These are phyloP conservation scores for Fusarium sp. DNA, from an alignment of 2,329 filamentous ascomycete genomes.

Conservation along the genomic window DNA sequence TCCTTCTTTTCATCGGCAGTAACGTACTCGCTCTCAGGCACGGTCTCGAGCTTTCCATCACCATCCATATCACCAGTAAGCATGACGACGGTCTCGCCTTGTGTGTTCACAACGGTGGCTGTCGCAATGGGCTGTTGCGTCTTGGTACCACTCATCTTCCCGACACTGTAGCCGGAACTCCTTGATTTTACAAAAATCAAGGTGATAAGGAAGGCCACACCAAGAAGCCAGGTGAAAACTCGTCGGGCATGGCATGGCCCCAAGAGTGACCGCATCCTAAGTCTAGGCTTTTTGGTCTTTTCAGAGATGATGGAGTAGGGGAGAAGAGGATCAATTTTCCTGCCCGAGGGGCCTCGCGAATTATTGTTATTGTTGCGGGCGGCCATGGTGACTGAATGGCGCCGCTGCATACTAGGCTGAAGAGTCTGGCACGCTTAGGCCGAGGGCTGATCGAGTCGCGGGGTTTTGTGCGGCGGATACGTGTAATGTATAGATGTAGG, in stretches of 20 bases:
- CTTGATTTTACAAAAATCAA: constrained; percentile 54
- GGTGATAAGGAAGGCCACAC: constrained; percentile 55
- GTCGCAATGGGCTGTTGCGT: constrained; percentile 42
- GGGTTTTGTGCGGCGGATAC: constrained; percentile 9
- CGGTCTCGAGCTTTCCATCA: constrained; percentile 43
- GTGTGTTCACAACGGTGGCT: constrained; percentile 43
- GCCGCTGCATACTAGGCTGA: constrained; percentile 46
- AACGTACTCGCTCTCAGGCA: constrained; percentile 42
- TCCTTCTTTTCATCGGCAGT: constrained; percentile 47
- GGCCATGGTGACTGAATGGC: constrained; percentile 49
- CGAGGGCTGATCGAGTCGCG: constrained; percentile 22
- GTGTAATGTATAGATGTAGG: constrained; percentile 24
- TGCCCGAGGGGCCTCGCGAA: constrained; percentile 46
- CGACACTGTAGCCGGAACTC: constrained; percentile 43
- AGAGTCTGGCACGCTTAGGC: constrained; percentile 38
- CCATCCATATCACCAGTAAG: constrained; percentile 47
- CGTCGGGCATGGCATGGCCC: constrained; percentile 64
- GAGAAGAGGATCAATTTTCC: constrained; percentile 50
- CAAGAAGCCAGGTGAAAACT: constrained; percentile 62
- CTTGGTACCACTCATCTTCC: constrained; percentile 41
- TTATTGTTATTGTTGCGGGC: constrained; percentile 52
- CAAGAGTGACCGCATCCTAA: constrained; percentile 59
- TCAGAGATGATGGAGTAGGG: constrained; percentile 49
- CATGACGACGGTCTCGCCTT: constrained; percentile 46
- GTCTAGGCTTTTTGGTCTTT: constrained; percentile 50